These are phyloP conservation scores for Didymella arachidicola DNA, from an alignment of 2,329 filamentous ascomycete genomes.

Conservation along the genomic window DNA sequence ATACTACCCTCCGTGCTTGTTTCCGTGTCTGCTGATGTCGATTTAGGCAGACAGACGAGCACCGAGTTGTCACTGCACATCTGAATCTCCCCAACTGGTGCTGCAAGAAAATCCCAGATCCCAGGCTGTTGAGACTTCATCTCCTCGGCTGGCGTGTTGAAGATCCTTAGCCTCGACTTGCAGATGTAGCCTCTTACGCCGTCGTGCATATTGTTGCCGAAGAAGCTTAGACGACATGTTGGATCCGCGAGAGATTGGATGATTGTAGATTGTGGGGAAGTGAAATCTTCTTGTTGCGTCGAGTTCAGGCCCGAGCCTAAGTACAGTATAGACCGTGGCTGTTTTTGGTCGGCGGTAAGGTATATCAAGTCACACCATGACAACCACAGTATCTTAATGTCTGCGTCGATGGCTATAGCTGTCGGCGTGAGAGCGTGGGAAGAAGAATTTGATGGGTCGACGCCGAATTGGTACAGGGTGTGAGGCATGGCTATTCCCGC, in stretches of 20 bases:
- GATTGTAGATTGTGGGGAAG: neutral
- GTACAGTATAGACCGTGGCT: slow-evolving; percentile 24
- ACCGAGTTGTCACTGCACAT: slow-evolving; percentile 12
- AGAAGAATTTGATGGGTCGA: slow-evolving; percentile 3
- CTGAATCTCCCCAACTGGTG: neutral
- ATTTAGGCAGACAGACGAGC: neutral
- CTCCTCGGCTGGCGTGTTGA: slow-evolving; percentile 20
- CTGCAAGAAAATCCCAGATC: neutral
- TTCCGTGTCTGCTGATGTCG: neutral
- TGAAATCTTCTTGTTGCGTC: slow-evolving; percentile 12
- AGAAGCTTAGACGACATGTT: slow-evolving; percentile 18
- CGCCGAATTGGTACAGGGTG: slow-evolving; percentile 11
- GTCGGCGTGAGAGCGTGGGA: neutral
- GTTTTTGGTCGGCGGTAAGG: neutral
- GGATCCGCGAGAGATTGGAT: neutral
- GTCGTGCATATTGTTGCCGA: slow-evolving; percentile 33
- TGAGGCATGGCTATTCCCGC: slow-evolving; percentile 5
- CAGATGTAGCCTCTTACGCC: slow-evolving; percentile 32
- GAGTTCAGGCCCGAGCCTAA: slow-evolving; percentile 29
- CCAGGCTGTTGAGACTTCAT: neutral
- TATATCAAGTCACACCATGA: slow-evolving; percentile 45
- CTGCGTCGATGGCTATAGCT: slow-evolving; percentile 8
- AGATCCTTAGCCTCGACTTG: slow-evolving; percentile 17
- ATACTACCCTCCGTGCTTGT: neutral
- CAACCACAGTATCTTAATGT: slow-evolving; percentile 25